Conservation (phyloP, 352 stramenopile genomes). For the Globisporangium yorkense region DNA sequence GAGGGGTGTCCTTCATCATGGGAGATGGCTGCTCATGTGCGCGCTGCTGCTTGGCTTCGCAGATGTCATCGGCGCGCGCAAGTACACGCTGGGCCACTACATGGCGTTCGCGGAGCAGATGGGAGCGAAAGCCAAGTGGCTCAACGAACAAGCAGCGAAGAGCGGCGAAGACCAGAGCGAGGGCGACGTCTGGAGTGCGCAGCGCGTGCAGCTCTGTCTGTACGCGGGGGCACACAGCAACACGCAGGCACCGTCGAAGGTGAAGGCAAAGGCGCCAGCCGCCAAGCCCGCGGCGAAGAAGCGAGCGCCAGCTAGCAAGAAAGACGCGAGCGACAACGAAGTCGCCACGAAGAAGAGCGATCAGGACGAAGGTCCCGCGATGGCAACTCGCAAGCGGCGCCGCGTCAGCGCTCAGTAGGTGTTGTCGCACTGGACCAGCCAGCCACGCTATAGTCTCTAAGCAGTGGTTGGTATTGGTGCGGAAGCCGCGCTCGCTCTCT, state of each 20-base stretch:
- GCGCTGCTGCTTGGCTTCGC: background rate
- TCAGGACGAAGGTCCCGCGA: background rate
- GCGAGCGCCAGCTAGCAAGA: background rate
- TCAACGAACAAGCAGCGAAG: conserved; percentile 31
- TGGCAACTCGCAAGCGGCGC: conserved; percentile 11
- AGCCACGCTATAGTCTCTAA: background rate
- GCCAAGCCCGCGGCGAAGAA: conserved; percentile 3
- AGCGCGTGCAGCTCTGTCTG: conserved; percentile 68
- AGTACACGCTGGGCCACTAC: conserved; percentile 78
- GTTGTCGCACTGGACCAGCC: no score
- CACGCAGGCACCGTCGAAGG: background rate
- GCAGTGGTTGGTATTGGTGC: background rate
- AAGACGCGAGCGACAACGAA: background rate
- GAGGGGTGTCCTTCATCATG: background rate
- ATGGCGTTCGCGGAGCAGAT: conserved; percentile 53
- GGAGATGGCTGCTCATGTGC: background rate
- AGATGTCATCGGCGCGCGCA: conserved; percentile 62
- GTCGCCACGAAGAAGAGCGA: conserved; percentile 2
- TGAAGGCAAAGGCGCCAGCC: background rate
- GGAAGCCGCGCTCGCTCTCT: background rate
- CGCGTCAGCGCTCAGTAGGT: conserved; percentile 1
- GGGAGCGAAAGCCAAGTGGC: conserved; percentile 44
- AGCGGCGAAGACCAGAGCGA: conserved; percentile 8
- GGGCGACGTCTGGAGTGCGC: conserved; percentile 38
- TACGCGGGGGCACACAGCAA: conserved; percentile 32